Percentiles rank a stretch among this genome's conserved stretches.
Evolutionary conservation across 805 yeast species (phyloP).

Genomic region (Myxozyma vanderwaltii): DNA sequence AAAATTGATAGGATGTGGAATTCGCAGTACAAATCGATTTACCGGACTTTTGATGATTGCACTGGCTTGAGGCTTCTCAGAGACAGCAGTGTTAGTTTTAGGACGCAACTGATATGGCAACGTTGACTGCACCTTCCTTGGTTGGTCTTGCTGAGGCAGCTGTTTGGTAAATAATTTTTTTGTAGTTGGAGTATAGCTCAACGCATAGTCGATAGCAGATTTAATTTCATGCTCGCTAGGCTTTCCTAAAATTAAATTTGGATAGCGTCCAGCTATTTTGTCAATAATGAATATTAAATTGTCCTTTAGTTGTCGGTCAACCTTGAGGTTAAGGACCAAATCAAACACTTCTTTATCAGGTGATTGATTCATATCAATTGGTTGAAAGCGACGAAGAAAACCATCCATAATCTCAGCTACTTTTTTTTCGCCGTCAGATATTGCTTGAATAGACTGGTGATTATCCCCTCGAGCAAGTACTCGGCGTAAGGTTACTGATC

Average conservation of each 20-base stretch:
- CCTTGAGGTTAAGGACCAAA: slow-evolving; percentile 58
- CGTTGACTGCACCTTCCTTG: not conserved
- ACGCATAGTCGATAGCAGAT: slow-evolving; percentile 56
- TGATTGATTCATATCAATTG: slow-evolving; percentile 47
- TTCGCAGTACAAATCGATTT: slow-evolving; percentile 11
- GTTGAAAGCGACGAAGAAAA: slow-evolving; percentile 70
- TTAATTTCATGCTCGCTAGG: slow-evolving; percentile 1
- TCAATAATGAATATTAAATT: slow-evolving; percentile 53
- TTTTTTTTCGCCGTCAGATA: slow-evolving; percentile 50
- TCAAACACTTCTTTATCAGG: slow-evolving; percentile 73
- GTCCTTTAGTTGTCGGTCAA: slow-evolving; percentile 51
- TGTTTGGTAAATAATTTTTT: not conserved
- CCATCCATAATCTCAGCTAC: slow-evolving; percentile 70
- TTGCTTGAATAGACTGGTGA: slow-evolving; percentile 76
- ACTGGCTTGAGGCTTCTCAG: not conserved
- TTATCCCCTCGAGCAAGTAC: slow-evolving; percentile 76
- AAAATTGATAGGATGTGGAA: slow-evolving; percentile 11
- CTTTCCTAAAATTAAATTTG: not conserved
- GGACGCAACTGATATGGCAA: not conserved
- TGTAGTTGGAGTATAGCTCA: slow-evolving; percentile 54
- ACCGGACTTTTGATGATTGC: not conserved
- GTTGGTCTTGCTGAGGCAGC: not conserved
- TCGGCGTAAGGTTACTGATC: slow-evolving; percentile 56
- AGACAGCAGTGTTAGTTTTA: not conserved
- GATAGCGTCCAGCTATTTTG: not conserved